Base-by-base conservation (phyloP, 805 yeast species). In the Priceomyces haplophilus region DNA sequence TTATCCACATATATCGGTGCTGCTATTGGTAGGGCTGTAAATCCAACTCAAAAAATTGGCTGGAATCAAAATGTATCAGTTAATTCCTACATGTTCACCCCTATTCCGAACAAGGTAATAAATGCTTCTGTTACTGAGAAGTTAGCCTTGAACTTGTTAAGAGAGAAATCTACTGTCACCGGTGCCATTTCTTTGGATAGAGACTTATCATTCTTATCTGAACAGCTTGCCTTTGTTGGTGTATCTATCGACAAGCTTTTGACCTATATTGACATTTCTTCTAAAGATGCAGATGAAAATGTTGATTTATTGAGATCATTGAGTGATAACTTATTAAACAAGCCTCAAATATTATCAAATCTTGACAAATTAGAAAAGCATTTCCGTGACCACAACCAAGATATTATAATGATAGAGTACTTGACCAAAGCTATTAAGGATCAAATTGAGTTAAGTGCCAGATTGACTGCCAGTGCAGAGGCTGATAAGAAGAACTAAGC, bases 381-480 rank as follows among this genome's bases (percentile, higher is more conserved):
- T 48, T 80, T 87, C 73, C 80, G 79, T 58, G 73, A 78, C 29
- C 89, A 86, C 61, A 72, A 83, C 59, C 88, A 86, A 62, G 96
- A 88, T 55, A 81, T 88, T 34, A 73, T 85, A 47, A 79, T 88
- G 80, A 77, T 88, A 49, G 91, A 86, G 59, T 85, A 83, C 59
- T 75, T 88, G 64, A 83, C 95, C 44, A 80, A 83, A 52, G 85
- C 93, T 42, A 81, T 88, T 54, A 86, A 85, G 69, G 85, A 88
- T 49, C 96, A 88, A 69, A 75, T 87, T 50, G 90, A 85, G 61
- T 73, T 85, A 57, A 80, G 88, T 55, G 81, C 88, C 37, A 80
- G 85, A 61, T 75, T 87, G 55, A 82, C 88, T 37, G 79, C 83
- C 27, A 58, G 53, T 38, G 54, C 61, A 34, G 62, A 54, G 38